Evolutionary conservation across 2,329 filamentous ascomycete species (phyloP), one percentile per base, ranked within the genome.

Genomic region (Amphichorda felina): DNA sequence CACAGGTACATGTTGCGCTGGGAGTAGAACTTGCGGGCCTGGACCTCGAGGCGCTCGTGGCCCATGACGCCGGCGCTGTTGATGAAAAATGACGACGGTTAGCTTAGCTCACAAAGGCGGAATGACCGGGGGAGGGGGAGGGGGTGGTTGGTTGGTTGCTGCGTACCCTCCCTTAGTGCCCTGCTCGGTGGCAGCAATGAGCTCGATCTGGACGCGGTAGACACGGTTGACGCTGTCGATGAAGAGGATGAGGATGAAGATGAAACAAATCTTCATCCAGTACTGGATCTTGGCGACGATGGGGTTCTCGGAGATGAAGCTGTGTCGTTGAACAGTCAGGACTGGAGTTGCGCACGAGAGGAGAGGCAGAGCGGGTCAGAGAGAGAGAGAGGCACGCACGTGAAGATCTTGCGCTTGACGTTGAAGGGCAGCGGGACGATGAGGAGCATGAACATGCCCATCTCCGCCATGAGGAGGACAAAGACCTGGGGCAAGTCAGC

Each of bases 1-100:
- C 91, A 96, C 42, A 98, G 87, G 68, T 98, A 98, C 91, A 98
- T 98, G 78, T 98, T 98, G 62, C 91, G 88, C 70, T 98, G 89
- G 42, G 88, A 94, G 75, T 98, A 98, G 72, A 98, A 98, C 67
- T 98, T 98, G 73, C 91, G 87, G 45, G 91, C 89, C 64, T 98
- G 91, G 35, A 96, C 89, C 66, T 98, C 91, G 75, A 94, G 87
- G 45, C 91, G 89, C 59, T 96, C 91, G 55, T 85, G 81, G 44
- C 91, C 89, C 50, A 95, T 77, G 40, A 88, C 78, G 35, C 79
- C 75, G 54, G 82, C 61, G 38, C 61, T 66, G 16, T 15, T 19
- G 15, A 19, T 8, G 8, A 9, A 15, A 18, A 17, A 4, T 7
- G 15, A 17, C 16, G n/a, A n/a, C n/a, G n/a, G n/a, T n/a, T n/a